Conservation (phyloP, 352 stramenopile genomes). For the Aphanomyces astaci region DNA sequence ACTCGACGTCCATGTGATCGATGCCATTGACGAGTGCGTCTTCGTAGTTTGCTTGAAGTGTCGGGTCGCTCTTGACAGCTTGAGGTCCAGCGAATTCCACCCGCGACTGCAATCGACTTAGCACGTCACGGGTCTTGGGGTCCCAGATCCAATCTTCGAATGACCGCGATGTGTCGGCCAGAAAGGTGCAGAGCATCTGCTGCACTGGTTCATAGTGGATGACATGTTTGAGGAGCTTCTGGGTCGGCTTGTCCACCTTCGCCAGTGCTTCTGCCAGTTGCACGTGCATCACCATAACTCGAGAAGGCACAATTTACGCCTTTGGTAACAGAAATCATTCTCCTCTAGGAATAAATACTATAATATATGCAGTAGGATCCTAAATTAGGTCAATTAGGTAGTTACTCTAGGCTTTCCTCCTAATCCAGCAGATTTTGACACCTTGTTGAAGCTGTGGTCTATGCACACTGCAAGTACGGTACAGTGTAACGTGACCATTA, state of each 20-base stretch:
- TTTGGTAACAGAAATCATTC: no score
- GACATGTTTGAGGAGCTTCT: constrained; percentile 46
- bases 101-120: constrained; percentile 34
- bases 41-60: constrained; percentile 1
- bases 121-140: constrained; percentile 42
- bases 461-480: no score
- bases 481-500: no score
- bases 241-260: constrained; percentile 41
- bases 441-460: no score
- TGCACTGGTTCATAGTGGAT: constrained; percentile 52
- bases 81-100: constrained; percentile 27
- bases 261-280: constrained; percentile 38
- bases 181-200: constrained; percentile 61
- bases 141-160: constrained; percentile 80
- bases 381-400: no score
- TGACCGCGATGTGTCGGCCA: constrained; percentile 42
- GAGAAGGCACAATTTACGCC: no score
- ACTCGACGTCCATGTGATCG: constrained; percentile 26
- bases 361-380: no score
- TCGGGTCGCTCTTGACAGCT: constrained; percentile 18
- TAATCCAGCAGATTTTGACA: no score
- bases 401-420: no score
- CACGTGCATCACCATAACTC: constrained; percentile 2
- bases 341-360: no score
- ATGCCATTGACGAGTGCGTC: neutral